These are phyloP conservation scores for Cicer chorassanicum DNA, from an alignment of 306 rosid genomes.

Conservation along the genomic window DNA sequence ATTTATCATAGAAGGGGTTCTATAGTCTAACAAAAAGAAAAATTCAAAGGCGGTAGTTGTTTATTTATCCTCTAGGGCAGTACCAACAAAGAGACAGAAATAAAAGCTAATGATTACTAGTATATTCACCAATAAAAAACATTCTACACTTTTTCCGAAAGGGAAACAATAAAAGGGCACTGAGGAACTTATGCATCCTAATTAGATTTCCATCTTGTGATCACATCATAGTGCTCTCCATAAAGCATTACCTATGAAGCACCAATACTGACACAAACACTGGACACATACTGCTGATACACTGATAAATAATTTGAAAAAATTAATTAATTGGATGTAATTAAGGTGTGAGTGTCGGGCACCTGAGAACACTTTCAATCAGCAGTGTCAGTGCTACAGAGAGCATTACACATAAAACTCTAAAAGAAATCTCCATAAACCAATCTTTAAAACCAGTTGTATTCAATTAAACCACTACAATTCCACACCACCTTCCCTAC, in stretches of 20 bases:
- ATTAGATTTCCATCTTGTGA: constrained; percentile 21
- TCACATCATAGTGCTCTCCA: constrained; percentile 30
- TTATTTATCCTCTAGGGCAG: not conserved
- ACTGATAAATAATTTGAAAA: no score
- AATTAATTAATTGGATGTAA: no score
- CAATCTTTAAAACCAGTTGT: constrained; percentile 27
- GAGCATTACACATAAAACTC: constrained; percentile 3
- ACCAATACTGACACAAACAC: no score
- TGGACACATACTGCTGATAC: no score
- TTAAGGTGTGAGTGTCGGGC: no score
- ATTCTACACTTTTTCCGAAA: constrained; percentile 34
- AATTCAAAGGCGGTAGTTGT: not conserved
- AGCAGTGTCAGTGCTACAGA: no score
- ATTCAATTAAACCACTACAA: constrained; percentile 16
- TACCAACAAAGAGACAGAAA: not conserved
- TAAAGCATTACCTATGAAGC: not conserved
- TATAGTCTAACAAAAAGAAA: not conserved
- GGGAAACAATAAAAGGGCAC: not conserved
- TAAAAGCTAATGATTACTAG: not conserved
- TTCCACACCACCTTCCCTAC: not conserved
- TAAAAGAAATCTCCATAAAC: constrained; percentile 19
- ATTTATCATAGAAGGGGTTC: not conserved
- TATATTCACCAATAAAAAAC: constrained; percentile 7
- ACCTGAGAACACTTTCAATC: no score
- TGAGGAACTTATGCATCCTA: not conserved